These are phyloP conservation scores for Neoscytalidium dimidiatum DNA, from an alignment of 2,329 filamentous ascomycete genomes.

Conservation along the genomic window DNA sequence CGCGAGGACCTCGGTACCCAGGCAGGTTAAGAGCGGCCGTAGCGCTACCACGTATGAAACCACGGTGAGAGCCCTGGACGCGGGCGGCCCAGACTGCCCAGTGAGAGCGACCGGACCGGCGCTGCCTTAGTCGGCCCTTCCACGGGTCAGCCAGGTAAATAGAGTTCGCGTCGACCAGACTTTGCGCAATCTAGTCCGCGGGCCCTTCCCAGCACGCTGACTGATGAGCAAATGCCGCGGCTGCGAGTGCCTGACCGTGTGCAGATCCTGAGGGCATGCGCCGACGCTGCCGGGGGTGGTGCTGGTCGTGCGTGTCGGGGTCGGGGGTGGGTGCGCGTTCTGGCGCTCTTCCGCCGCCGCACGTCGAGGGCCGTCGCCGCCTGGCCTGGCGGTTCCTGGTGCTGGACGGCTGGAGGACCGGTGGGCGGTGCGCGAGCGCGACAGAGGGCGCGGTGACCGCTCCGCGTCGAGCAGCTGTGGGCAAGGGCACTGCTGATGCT, in stretches of 20 bases:
- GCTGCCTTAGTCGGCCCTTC: constrained; percentile 21
- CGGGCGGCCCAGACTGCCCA: constrained; percentile 19
- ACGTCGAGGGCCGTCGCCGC: background rate
- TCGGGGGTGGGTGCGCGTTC: constrained; percentile 6
- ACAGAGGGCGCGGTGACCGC: constrained; percentile 9
- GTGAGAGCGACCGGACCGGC: constrained; percentile 20
- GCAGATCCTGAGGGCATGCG: constrained; percentile 17
- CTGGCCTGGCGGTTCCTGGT: background rate
- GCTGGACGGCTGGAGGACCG: too few relatives aligned
- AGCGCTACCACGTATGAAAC: constrained; percentile 20
- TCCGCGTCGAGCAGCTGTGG: background rate
- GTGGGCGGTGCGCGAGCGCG: constrained; percentile 25
- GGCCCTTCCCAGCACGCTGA: constrained; percentile 18
- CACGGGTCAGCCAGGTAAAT: constrained; percentile 19
- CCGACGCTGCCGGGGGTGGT: constrained; percentile 7
- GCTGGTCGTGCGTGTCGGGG: background rate
- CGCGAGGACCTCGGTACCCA: constrained; percentile 20
- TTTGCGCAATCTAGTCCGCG: constrained; percentile 19
- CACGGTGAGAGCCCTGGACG: constrained; percentile 19
- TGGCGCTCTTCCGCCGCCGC: constrained; percentile 13
- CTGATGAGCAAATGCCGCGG: constrained; percentile 20
- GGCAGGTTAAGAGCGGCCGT: constrained; percentile 19
- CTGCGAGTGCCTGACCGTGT: constrained; percentile 14
- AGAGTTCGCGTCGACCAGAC: constrained; percentile 15
- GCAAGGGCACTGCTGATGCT: too few relatives aligned